Evolutionary conservation across 1,284 basidiomycete species (phyloP).

Genomic region (Stygiomarasmius scandens): DNA sequence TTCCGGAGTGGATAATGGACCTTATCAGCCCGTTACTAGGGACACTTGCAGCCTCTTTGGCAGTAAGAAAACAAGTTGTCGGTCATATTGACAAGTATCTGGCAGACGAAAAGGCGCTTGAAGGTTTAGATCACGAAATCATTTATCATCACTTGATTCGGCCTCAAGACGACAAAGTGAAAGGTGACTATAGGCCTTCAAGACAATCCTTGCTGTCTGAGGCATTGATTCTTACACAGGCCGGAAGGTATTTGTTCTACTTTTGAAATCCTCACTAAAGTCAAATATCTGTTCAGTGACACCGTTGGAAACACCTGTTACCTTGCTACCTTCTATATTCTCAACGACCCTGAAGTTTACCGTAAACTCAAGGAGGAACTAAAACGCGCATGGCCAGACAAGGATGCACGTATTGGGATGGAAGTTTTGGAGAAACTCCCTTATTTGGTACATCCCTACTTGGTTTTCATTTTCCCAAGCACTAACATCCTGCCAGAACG

Average conservation of each 20-base stretch:
- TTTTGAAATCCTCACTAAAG: background rate
- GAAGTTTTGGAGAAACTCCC: constrained; percentile 18
- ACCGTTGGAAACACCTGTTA: constrained; percentile 6
- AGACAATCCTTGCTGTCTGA: constrained; percentile 28
- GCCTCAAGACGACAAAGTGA: too few species aligned
- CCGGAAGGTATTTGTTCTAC: background rate
- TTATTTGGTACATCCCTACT: constrained; percentile 15
- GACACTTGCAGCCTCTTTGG: background rate
- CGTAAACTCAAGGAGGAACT: constrained; percentile 5
- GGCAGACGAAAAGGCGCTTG: constrained; percentile 24
- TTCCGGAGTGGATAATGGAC: background rate
- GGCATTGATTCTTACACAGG: constrained; percentile 15
- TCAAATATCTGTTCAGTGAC: background rate
- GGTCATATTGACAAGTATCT: constrained; percentile 35
- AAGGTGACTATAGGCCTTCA: background rate
- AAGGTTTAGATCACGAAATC: constrained; percentile 25
- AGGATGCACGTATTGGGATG: constrained; percentile 8
- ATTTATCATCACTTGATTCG: constrained; percentile 31
- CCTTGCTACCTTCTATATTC: constrained; percentile 7
- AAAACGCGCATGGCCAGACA: constrained; percentile 15
- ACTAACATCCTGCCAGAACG: constrained; percentile 16
- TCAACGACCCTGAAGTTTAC: background rate
- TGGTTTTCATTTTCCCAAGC: background rate
- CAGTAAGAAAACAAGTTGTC: constrained; percentile 22
- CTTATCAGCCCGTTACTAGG: background rate